Base-by-base conservation (phyloP, 2,329 filamentous ascomycete species). In the Aspergillus piperis region DNA sequence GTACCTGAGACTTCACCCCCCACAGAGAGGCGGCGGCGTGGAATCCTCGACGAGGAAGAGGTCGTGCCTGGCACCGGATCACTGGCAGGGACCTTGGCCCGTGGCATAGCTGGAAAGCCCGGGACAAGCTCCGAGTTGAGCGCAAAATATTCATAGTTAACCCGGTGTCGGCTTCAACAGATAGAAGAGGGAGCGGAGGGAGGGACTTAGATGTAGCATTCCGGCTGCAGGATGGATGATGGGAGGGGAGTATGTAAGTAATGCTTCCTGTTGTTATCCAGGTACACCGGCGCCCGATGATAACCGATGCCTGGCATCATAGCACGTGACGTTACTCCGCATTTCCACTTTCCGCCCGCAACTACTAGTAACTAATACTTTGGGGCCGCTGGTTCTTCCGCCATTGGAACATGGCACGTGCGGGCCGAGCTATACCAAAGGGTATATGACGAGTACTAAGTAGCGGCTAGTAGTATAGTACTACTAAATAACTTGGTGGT, bases 1-100 rank as follows among this genome's bases (percentile, higher is more conserved):
- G 54, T 21, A 78, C 65, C 61, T 79, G 77, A 38, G 77, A 78
- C 48, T 70, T 71, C 3, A 75, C 69, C 2, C 70, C 75, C 70
- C 68, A 75, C 51, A 76, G 65, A 48, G 70, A 63, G 8, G 74
- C 62, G 17, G 70, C 69, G 50, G 67, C 69, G 52, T 78, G 76
- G 59, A 79, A 78, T 32, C 58, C 66, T 30, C 76, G 73, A 54
- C 70, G 70, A 58, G 68, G 56, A 36, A 66, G 54, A 41, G 65
- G 66, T 58, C 62, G 59, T 41, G 67, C 59, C 57, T 67, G 64
- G 54, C 63, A 68, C 58, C 62, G 61, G 62, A 57, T 65, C 67
- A 68, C 65, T 68, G 73, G 69, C 52, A 67, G 55, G 63, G 58
- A 41, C 58, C 61, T 69, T 59, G 64, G 64, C 64, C 66, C 66